Evolutionary conservation across 2,329 filamentous ascomycete species (phyloP), one percentile per base, ranked within the genome.

Genomic region (Diaporthe sp.): DNA sequence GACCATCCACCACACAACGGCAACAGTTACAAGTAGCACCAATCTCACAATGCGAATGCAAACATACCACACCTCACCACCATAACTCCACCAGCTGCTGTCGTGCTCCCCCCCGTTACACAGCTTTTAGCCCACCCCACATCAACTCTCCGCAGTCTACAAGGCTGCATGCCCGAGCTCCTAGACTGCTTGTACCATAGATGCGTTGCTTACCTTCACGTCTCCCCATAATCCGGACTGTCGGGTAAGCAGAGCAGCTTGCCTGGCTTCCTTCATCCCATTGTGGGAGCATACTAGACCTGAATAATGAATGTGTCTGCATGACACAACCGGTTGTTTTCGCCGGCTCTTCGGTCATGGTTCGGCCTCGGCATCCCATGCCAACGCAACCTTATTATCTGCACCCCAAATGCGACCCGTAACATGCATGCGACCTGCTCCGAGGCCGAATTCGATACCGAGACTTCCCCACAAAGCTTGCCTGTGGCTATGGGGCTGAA

Each of bases 1-100:
- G 72, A 60, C 72, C 75, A 76, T 25, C 72, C 65, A 74, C 31
- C 63, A 67, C 44, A 49, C 15, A 34, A 61, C 22, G 9, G 20
- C n/a, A n/a, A 12, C n/a, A 53, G 15, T 58, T 31, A 12, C n/a
- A 53, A 15, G 37, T 31, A 44, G 5, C 13, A 44, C 12, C n/a
- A 28, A 9, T 28, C 58, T 8, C 58, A 34, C n/a, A 22, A 34
- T 34, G 28, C 25, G 17, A 17, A 6, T 31, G 10, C 22, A 53
- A 25, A 44, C 42, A 44, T 25, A 25, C 49, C 12, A 25, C 49
- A 53, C 20, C 17, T 49, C 20, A 51, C 49, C 8, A n/a, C 17
- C 20, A 28, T 15, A 34, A 22, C 55, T 22, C 55, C 55, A 57
- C 28, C 55, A 13, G 4, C 20, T 34, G 15, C 25, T 57, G 55